Evolutionary conservation across 306 rosid genomes (phyloP).

Genomic region (Prunus kanzakura): DNA sequence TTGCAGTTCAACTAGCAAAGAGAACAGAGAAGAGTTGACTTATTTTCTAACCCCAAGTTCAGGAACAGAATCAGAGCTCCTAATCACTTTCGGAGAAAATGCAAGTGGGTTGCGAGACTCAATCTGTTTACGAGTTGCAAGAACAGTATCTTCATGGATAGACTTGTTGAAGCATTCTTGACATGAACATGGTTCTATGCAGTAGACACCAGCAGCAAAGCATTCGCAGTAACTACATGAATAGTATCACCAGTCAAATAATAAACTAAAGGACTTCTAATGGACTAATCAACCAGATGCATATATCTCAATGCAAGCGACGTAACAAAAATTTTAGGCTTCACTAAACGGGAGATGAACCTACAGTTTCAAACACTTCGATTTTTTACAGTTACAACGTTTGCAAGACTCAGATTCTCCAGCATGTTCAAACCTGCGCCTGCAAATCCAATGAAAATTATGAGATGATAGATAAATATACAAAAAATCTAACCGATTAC

Average conservation of each 20-base stretch:
- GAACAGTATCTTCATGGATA: slow-evolving; percentile 73
- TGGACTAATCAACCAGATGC: not conserved
- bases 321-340: not conserved
- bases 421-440: slow-evolving; percentile 60
- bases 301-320: not conserved
- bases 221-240: slow-evolving; percentile 84
- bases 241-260: not conserved
- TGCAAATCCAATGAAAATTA: slow-evolving; percentile 36
- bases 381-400: slow-evolving; percentile 90
- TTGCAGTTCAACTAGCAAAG: slow-evolving; percentile 6
- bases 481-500: slow-evolving; percentile 7
- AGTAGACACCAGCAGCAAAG: slow-evolving; percentile 92
- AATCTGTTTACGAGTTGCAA: slow-evolving; percentile 76
- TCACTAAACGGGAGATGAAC: slow-evolving; percentile 26
- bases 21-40: slow-evolving; percentile 1
- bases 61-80: slow-evolving; percentile 56
- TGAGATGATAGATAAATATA: slow-evolving; percentile 12
- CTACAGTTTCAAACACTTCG: slow-evolving; percentile 94
- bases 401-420: slow-evolving; percentile 71
- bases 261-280: not conserved
- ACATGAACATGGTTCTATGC: slow-evolving; percentile 84
- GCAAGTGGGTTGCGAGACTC: slow-evolving; percentile 93
- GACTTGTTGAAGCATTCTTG: slow-evolving; percentile 82
- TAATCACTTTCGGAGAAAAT: slow-evolving; percentile 87
- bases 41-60: slow-evolving; percentile 62